These are phyloP conservation scores for Aspergillus unguis DNA, from an alignment of 2,329 filamentous ascomycete species.

Conservation along the genomic window DNA sequence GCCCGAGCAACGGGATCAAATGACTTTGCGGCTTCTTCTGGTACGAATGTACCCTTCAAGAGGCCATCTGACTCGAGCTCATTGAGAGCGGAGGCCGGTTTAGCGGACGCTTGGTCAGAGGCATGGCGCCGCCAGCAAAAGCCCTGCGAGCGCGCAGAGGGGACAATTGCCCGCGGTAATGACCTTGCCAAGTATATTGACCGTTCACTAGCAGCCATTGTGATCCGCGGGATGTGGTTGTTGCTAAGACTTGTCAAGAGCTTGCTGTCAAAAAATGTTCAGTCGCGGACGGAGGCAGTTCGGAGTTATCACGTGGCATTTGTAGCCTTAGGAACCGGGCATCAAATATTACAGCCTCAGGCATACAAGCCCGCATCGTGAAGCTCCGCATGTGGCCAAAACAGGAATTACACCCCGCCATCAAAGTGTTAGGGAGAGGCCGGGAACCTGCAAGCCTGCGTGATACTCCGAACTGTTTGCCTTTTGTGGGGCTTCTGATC, in stretches of 20 bases:
- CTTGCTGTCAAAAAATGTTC: conserved; percentile 32
- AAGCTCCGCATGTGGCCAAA: conserved; percentile 19
- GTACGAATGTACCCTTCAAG: conserved; percentile 36
- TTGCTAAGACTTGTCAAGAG: conserved; percentile 20
- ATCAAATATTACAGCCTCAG: conserved; percentile 1
- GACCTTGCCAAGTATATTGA: conserved; percentile 40
- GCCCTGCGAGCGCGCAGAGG: conserved; percentile 29
- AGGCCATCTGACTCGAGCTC: conserved; percentile 51
- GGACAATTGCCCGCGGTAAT: conserved; percentile 33
- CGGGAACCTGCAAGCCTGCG: background rate
- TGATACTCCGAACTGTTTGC: background rate
- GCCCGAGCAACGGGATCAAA: conserved; percentile 52
- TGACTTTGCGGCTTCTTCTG: conserved; percentile 42
- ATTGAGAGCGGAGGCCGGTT: conserved; percentile 29
- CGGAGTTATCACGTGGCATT: conserved; percentile 18
- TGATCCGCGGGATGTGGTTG: conserved; percentile 15
- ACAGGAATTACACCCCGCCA: background rate
- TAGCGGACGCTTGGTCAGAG: conserved; percentile 40
- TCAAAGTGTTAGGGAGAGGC: background rate
- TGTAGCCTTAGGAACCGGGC: conserved; percentile 10
- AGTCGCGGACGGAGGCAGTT: conserved; percentile 14
- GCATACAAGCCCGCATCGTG: conserved; percentile 10
- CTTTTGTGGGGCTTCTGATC: background rate
- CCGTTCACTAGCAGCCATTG: conserved; percentile 42
- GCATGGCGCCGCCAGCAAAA: conserved; percentile 45